These are phyloP conservation scores for Ministeria vibrans DNA, from an alignment of 78 protist species.

Conservation along the genomic window DNA sequence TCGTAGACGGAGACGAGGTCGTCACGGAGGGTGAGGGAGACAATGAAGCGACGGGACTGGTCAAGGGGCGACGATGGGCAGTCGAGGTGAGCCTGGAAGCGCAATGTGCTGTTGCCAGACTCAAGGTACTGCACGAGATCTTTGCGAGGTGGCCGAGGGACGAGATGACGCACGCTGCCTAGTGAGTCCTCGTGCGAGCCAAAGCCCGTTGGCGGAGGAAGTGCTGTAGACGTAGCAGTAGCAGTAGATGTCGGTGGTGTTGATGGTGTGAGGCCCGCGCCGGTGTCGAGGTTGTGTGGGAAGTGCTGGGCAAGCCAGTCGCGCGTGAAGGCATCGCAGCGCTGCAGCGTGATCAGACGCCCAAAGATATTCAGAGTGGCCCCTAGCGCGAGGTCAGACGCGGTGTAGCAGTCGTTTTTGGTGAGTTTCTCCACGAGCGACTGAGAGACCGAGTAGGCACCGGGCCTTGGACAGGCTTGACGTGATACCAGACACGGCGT, in stretches of 20 bases:
- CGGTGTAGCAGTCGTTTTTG: not conserved
- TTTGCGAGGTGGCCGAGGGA: conserved; percentile 12
- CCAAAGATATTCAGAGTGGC: conserved; percentile 6
- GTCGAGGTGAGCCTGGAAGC: conserved; percentile 34
- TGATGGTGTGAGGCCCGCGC: conserved; percentile 3
- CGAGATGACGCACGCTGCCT: not conserved
- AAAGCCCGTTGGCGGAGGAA: conserved; percentile 33
- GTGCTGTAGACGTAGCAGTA: not conserved
- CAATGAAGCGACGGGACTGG: conserved; percentile 38
- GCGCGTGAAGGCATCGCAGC: conserved; percentile 40
- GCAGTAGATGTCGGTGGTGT: not conserved
- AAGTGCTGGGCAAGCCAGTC: conserved; percentile 7
- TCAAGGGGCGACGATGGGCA: conserved; percentile 4
- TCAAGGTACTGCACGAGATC: conserved; percentile 19
- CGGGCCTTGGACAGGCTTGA: too few relatives aligned
- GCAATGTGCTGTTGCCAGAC: conserved; percentile 33
- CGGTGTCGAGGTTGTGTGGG: too few relatives aligned
- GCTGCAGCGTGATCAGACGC: conserved; percentile 16
- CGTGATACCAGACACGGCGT: conserved; percentile 38
- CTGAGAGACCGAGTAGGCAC: too few relatives aligned
- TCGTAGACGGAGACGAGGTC: conserved; percentile 52
- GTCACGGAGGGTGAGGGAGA: conserved; percentile 49
- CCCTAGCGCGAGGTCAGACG: conserved; percentile 21
- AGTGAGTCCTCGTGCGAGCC: conserved; percentile 51
- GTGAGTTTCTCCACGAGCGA: too few relatives aligned